Base-by-base conservation (phyloP, 2,329 filamentous ascomycete species). In the Aspergillaceae sp. region DNA sequence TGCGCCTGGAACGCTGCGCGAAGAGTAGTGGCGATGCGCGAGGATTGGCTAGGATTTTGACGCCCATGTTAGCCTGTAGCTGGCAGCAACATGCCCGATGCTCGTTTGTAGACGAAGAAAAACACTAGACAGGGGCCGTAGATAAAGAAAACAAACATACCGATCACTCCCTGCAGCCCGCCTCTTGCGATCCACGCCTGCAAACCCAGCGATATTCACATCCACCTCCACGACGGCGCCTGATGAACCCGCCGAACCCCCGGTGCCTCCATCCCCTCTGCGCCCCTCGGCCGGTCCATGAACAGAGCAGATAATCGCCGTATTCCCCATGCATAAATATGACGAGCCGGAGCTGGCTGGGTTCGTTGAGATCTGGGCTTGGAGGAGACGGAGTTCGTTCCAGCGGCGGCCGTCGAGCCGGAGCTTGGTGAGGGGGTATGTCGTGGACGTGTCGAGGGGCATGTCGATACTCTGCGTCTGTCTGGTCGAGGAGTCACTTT, bases 291-390 rank as follows among this genome's bases (percentile, higher is more conserved):
- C 81, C 0, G 92, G 92, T 0, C 92, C 92, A 1, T 83, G 82
- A 41, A 98, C 83, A 27, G 90, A 88, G 69, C 91, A 96, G 70
- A 97, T 87, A 56, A 98, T 84, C 64, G 95, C 92, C 26, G 92
- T 98, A 70, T 97, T 94, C 58, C 92, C 92, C 84, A 94, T 94
- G 65, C 95, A 88, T 48, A 97, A 81, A 69, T 95, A 95, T 51
- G 85, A 87, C 40, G 87, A 94, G 33, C 92, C 92, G 58, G 97
- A 92, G 46, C 90, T 89, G 42, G 90, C 85, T 50, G 90, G 84
- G 68, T 96, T 92, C 1, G 89, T 96, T 51, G 85, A 86, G 62
- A 98, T 89, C 69, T 94, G 87, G 41, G 86, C 91, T 62, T 88
- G 82, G 43, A 95, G 78, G 5, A 87, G 83, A 29, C 92, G 88